Conservation (phyloP, 169 alveolate genomes). For the Pseudocohnilembus persalinus region DNA sequence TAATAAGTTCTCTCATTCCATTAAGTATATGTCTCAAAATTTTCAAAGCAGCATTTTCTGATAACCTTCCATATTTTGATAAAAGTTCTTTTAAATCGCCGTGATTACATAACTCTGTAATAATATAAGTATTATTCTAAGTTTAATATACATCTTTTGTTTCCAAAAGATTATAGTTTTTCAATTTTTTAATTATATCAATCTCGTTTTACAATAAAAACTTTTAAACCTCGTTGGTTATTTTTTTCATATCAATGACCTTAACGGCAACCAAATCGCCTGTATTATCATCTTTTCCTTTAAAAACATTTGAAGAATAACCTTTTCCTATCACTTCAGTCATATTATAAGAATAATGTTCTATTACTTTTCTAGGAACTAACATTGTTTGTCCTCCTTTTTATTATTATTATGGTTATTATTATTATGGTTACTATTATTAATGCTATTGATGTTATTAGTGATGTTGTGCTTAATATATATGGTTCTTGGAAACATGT, state of each 20-base stretch:
- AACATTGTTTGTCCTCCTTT: neutral
- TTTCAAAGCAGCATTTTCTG: conserved; percentile 32
- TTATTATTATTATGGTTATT: neutral
- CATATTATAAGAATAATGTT: conserved; percentile 34
- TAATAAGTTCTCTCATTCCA: conserved; percentile 33
- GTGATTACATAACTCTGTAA: conserved; percentile 43
- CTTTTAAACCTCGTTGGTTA: conserved; percentile 37
- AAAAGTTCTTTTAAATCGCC: conserved; percentile 41
- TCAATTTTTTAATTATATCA: conserved; percentile 24
- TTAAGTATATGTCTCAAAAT: conserved; percentile 28
- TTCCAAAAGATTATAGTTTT: conserved; percentile 20
- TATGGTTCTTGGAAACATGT: too few species aligned
- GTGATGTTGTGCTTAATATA: too few species aligned
- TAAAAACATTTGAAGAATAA: conserved; percentile 40
- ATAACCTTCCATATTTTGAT: conserved; percentile 31
- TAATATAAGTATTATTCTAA: conserved; percentile 38
- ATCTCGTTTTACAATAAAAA: conserved; percentile 29
- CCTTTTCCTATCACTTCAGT: conserved; percentile 45
- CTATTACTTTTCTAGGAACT: conserved; percentile 41
- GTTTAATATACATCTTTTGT: conserved; percentile 37
- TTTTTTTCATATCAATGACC: conserved; percentile 46
- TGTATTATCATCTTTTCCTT: conserved; percentile 45
- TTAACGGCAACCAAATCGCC: conserved; percentile 41
- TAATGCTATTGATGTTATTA: too few species aligned
- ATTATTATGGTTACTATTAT: too few species aligned